These are phyloP conservation scores for Teunomyces panamensis DNA, from an alignment of 805 yeast species.

Conservation along the genomic window DNA sequence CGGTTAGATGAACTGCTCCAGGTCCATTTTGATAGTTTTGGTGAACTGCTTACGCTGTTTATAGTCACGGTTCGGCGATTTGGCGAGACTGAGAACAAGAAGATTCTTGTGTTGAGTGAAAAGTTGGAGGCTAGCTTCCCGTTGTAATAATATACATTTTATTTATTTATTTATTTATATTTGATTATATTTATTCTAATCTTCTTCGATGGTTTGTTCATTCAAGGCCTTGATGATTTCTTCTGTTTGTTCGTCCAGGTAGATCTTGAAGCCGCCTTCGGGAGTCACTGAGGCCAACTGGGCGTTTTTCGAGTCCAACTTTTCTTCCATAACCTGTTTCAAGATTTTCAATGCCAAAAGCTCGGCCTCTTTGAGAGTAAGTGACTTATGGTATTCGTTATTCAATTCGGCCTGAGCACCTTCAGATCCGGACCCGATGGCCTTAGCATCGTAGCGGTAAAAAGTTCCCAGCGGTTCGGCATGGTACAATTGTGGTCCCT, in stretches of 20 bases:
- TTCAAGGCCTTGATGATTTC: constrained; percentile 75
- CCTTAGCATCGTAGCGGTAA: constrained; percentile 96
- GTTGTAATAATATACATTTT: constrained; percentile 6
- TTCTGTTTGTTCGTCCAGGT: constrained; percentile 78
- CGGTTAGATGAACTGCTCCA: constrained; percentile 40
- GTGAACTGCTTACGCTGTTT: constrained; percentile 43
- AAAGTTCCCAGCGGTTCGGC: constrained; percentile 99
- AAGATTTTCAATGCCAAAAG: constrained; percentile 80
- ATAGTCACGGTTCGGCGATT: constrained; percentile 43
- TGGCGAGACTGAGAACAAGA: constrained; percentile 51
- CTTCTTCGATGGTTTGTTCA: constrained; percentile 56
- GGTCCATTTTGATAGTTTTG: constrained; percentile 44
- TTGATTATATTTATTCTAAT: constrained; percentile 1
- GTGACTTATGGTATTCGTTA: constrained; percentile 90
- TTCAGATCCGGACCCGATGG: constrained; percentile 97
- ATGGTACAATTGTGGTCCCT: constrained; percentile 94
- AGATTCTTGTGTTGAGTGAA: constrained; percentile 41
- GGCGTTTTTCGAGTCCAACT: constrained; percentile 89
- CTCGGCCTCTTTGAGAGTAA: constrained; percentile 92
- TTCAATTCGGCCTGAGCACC: constrained; percentile 98
- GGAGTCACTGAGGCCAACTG: constrained; percentile 92
- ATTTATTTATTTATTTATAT: not conserved
- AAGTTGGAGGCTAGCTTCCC: constrained; percentile 40
- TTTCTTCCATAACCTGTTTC: constrained; percentile 99
- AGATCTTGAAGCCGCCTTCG: constrained; percentile 81